phyloP scores from a whole-genome alignment of 148 eudicot species.

The Nepenthes gracilis region DNA sequence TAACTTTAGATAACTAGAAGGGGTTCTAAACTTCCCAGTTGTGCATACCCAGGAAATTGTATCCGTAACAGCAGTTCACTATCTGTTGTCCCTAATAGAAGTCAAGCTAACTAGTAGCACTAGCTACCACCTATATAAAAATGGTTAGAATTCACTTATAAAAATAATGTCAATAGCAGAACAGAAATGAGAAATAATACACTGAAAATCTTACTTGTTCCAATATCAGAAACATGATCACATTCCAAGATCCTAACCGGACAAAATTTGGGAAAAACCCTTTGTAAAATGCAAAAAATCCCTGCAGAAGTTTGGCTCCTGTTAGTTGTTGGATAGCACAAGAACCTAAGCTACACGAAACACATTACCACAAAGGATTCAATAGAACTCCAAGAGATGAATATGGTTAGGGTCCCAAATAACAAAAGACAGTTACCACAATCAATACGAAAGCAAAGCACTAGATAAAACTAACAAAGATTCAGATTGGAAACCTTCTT shows the following conservation, averaged over 20 bases:
- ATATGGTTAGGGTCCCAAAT: too few relatives aligned
- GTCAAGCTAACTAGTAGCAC: neutral
- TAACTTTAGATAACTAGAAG: too few relatives aligned
- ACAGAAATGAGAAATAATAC: neutral
- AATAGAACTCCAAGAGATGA: neutral
- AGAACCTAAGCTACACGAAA: neutral
- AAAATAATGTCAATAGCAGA: neutral
- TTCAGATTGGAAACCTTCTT: too few relatives aligned
- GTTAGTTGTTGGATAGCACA: neutral
- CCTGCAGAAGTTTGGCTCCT: conserved; percentile 32
- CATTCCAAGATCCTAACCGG: conserved; percentile 81
- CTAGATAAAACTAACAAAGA: too few relatives aligned
- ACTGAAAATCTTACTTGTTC: conserved; percentile 56
- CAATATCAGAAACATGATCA: conserved; percentile 74
- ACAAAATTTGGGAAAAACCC: conserved; percentile 80
- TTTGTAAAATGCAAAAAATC: conserved; percentile 77
- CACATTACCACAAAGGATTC: neutral
- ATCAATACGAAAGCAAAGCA: too few relatives aligned
- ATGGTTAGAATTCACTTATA: too few relatives aligned
- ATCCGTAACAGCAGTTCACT: too few relatives aligned
- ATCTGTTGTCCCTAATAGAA: neutral
- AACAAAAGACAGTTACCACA: too few relatives aligned
- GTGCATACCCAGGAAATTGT: too few relatives aligned
- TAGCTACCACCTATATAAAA: too few relatives aligned
- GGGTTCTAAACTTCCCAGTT: too few relatives aligned